Conservation (phyloP, 192 early-diverging fungal genomes). For the Coemansia sp. region DNA sequence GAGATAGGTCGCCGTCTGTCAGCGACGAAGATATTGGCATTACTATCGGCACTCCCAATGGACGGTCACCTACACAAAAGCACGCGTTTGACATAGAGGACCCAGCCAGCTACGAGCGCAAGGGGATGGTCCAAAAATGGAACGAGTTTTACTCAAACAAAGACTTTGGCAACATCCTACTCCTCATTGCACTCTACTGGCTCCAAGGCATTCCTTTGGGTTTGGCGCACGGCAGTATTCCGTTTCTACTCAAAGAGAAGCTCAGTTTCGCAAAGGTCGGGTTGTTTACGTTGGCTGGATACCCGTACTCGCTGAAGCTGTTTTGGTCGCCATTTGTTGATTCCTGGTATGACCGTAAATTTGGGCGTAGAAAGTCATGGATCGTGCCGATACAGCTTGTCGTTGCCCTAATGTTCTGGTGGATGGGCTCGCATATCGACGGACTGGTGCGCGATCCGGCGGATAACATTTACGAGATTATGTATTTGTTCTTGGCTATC, state of each 20-base stretch:
- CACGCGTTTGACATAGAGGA: constrained; percentile 52
- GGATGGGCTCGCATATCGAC: constrained; percentile 80
- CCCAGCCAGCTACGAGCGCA: constrained; percentile 25
- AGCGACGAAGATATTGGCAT: constrained; percentile 36
- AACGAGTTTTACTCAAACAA: constrained; percentile 43
- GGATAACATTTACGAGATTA: constrained; percentile 59
- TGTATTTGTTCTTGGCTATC: constrained; percentile 72
- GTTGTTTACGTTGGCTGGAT: constrained; percentile 90
- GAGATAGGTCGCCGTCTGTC: constrained; percentile 12
- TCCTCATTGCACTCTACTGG: constrained; percentile 62
- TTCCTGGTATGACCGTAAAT: constrained; percentile 71
- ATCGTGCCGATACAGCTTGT: constrained; percentile 96
- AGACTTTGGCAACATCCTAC: constrained; percentile 56
- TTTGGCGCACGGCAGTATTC: constrained; percentile 84
- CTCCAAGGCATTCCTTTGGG: constrained; percentile 97
- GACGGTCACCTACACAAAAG: constrained; percentile 24
- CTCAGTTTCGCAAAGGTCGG: constrained; percentile 91
- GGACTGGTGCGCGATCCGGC: constrained; percentile 58
- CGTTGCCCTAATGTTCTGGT: constrained; percentile 74
- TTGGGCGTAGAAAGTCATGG: constrained; percentile 96
- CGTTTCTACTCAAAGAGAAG: constrained; percentile 92
- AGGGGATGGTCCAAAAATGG: constrained; percentile 22
- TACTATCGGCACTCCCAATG: constrained; percentile 29
- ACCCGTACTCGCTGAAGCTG: constrained; percentile 97
- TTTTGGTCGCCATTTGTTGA: constrained; percentile 98